phyloP scores from a whole-genome alignment of 345 rosid species.

The Gossypium sturtianum region DNA sequence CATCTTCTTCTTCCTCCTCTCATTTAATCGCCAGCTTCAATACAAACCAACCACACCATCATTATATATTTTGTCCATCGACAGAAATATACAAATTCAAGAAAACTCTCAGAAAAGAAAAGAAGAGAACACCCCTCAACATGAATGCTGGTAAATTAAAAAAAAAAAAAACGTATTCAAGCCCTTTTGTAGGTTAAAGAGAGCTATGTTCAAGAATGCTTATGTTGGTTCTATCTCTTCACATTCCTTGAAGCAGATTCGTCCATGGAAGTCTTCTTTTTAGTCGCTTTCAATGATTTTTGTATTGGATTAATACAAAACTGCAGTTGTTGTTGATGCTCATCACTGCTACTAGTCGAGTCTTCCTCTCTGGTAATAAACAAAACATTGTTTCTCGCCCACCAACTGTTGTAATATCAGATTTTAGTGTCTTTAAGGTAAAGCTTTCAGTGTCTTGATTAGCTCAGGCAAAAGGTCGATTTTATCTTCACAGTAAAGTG shows the following conservation, averaged over 20 bases:
- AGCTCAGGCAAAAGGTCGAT: no score
- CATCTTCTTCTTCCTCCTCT: no score
- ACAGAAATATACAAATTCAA: neutral
- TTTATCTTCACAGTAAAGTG: no score
- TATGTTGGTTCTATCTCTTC: slow-evolving; percentile 73
- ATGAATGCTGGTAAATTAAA: slow-evolving; percentile 1
- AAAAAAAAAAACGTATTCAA: neutral
- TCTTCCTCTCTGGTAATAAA: slow-evolving; percentile 76
- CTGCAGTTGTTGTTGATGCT: slow-evolving; percentile 34
- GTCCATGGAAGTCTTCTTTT: slow-evolving; percentile 72
- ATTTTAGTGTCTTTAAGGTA: slow-evolving; percentile 79
- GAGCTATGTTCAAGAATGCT: slow-evolving; percentile 68
- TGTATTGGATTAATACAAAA: slow-evolving; percentile 31
- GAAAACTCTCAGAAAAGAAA: neutral
- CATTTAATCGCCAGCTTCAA: no score
- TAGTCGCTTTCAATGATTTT: slow-evolving; percentile 47
- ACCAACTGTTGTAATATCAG: slow-evolving; percentile 85
- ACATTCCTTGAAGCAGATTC: slow-evolving; percentile 67
- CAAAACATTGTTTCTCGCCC: slow-evolving; percentile 81
- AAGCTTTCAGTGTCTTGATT: no score
- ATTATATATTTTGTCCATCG: neutral
- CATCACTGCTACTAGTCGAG: slow-evolving; percentile 26
- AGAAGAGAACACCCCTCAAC: neutral
- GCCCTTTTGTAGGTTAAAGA: slow-evolving; percentile 26
- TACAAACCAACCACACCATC: no score